These are phyloP conservation scores for Geranomyces variabilis DNA, from an alignment of 192 early-diverging fungal genomes.

Conservation along the genomic window DNA sequence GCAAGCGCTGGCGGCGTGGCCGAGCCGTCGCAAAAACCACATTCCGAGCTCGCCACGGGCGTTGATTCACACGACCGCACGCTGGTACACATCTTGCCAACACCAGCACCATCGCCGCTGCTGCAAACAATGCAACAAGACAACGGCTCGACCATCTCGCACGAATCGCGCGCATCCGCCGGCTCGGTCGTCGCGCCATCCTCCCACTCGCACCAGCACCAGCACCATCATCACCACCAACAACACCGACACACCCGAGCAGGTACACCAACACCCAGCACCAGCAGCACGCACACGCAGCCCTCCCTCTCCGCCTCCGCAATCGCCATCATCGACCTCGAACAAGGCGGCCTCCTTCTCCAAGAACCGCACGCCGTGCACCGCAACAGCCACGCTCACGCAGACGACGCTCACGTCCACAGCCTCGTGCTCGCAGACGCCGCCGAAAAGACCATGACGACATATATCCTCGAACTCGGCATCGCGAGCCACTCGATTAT, in stretches of 20 bases:
- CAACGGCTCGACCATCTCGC: no score
- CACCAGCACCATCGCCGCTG: no score
- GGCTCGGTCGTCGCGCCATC: no score
- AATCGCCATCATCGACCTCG: conserved; percentile 7
- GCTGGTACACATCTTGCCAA: no score
- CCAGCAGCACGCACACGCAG: background rate
- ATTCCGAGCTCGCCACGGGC: no score
- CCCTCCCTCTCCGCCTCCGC: background rate
- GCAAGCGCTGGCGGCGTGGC: no score
- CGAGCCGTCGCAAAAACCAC: no score
- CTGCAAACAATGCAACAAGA: no score
- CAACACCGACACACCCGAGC: background rate
- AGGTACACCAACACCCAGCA: background rate
- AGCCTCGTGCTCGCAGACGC: conserved; percentile 11
- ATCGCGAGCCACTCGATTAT: conserved; percentile 54
- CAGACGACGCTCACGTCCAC: conserved; percentile 28
- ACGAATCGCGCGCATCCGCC: background rate
- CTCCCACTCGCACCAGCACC: conserved; percentile 14
- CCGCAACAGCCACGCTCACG: conserved; percentile 20
- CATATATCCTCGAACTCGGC: conserved; percentile 47
- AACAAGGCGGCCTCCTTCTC: conserved; percentile 1
- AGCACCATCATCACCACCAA: conserved; percentile 26
- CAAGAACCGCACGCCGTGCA: conserved; percentile 22
- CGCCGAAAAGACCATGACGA: conserved; percentile 32
- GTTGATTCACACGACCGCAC: no score